These are phyloP conservation scores for Phytophthora palmivora DNA, from an alignment of 352 stramenopile genomes.

Conservation along the genomic window DNA sequence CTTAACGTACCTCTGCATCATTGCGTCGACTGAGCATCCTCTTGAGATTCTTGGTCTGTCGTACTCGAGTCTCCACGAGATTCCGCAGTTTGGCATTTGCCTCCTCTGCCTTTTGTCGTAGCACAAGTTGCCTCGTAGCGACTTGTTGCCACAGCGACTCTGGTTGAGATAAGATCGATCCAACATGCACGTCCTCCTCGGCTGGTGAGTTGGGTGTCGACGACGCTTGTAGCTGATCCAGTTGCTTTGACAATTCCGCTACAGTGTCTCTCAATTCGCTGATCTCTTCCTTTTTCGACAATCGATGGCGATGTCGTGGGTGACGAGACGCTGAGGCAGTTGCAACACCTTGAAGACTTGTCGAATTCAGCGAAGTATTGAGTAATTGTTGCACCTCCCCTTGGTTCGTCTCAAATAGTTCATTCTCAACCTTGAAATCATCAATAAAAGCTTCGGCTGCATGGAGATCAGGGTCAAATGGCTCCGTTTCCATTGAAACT, in stretches of 20 bases:
- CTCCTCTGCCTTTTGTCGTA: conserved; percentile 28
- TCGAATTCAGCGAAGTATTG: not conserved
- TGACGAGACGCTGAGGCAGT: not conserved
- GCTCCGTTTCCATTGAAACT: not conserved
- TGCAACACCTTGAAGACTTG: not conserved
- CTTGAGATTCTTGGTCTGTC: conserved; percentile 50
- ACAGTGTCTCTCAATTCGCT: conserved; percentile 28
- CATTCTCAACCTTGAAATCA: conserved; percentile 25
- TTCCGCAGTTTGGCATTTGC: conserved; percentile 22
- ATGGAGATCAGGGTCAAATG: conserved; percentile 20
- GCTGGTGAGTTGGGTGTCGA: conserved; percentile 20
- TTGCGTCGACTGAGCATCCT: conserved; percentile 37
- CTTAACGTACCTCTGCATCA: conserved; percentile 22
- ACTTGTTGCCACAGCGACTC: conserved; percentile 38
- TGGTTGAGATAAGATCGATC: conserved; percentile 18
- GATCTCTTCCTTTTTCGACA: conserved; percentile 44
- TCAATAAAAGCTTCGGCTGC: conserved; percentile 23
- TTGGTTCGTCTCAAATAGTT: conserved; percentile 15
- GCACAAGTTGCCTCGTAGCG: conserved; percentile 25
- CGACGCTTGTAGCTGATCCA: conserved; percentile 25
- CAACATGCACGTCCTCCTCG: conserved; percentile 11
- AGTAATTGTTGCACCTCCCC: conserved; percentile 6
- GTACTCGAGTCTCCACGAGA: conserved; percentile 18
- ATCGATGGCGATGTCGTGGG: conserved; percentile 1
- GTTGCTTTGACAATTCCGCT: conserved; percentile 29